Evolutionary conservation across 371 early-diverging fungal species (phyloP).

Genomic region (Mucor piriformis): DNA sequence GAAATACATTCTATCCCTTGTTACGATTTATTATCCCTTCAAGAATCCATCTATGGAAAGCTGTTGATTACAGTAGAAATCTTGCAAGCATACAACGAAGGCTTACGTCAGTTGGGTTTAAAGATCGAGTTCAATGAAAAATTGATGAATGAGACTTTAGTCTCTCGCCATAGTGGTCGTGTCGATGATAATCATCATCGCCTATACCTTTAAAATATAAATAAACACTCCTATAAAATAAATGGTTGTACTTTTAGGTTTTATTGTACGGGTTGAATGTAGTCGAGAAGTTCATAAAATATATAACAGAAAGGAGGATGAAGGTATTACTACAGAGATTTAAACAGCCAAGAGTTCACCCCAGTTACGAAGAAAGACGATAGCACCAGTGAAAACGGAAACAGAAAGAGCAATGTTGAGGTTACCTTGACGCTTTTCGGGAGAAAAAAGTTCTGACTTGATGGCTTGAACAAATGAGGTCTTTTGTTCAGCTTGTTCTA

Average conservation of each 20-base stretch:
- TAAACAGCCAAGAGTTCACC: conserved; percentile 69
- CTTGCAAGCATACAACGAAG: conserved; percentile 34
- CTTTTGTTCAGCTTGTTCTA: conserved; percentile 33
- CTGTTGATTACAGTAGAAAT: conserved; percentile 40
- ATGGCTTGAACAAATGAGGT: conserved; percentile 44
- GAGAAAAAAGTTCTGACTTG: conserved; percentile 53
- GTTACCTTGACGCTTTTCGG: conserved; percentile 61
- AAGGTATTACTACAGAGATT: conserved; percentile 15
- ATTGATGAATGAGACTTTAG: conserved; percentile 14
- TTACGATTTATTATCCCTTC: conserved; percentile 42
- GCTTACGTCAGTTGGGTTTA: conserved; percentile 27
- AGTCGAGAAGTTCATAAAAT: neutral
- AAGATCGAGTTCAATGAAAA: conserved; percentile 20
- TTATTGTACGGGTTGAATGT: neutral
- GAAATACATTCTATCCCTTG: conserved; percentile 46
- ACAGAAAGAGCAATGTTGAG: conserved; percentile 65
- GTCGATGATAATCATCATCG: conserved; percentile 48
- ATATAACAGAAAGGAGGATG: neutral
- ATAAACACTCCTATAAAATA: neutral
- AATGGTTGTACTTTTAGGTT: neutral
- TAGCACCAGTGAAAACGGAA: conserved; percentile 64
- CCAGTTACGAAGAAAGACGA: conserved; percentile 68
- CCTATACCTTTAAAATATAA: conserved; percentile 38
- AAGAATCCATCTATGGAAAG: conserved; percentile 48
- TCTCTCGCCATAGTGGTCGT: conserved; percentile 19